Percentiles rank a stretch among this genome's conserved stretches.
phyloP scores from a whole-genome alignment of 1,139 yeast species.

The Magnusiomyces fungicola region DNA sequence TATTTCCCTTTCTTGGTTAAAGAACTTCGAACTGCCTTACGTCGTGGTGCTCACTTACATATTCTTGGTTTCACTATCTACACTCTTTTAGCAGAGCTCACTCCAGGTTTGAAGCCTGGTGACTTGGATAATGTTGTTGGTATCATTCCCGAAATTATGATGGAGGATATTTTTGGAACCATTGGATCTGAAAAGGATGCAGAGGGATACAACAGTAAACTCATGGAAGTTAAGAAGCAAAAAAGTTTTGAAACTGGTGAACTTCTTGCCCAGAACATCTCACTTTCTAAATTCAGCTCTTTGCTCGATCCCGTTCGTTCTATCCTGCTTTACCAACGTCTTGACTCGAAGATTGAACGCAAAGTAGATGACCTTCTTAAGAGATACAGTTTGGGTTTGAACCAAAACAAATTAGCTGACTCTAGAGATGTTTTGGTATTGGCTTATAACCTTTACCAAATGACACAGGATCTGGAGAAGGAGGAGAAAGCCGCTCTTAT shows the following conservation, averaged over 20 bases:
- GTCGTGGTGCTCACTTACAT: slow-evolving; percentile 90
- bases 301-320: slow-evolving; percentile 64
- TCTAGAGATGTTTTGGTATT: slow-evolving; percentile 56
- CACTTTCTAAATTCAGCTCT: slow-evolving; percentile 50
- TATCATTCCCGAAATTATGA: slow-evolving; percentile 60
- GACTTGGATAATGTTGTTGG: slow-evolving; percentile 66
- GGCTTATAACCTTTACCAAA: slow-evolving; percentile 65
- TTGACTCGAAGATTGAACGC: slow-evolving; percentile 60
- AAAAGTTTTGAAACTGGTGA: slow-evolving; percentile 88
- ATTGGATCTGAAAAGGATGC: slow-evolving; percentile 95
- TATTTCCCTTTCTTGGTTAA: slow-evolving; percentile 68
- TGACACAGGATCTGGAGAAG: slow-evolving; percentile 38
- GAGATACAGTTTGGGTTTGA: slow-evolving; percentile 69
- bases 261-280: slow-evolving; percentile 57
- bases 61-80: slow-evolving; percentile 86
- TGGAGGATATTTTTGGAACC: slow-evolving; percentile 91
- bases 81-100: slow-evolving; percentile 52
- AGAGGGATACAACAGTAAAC: slow-evolving; percentile 77
- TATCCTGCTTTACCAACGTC: slow-evolving; percentile 53
- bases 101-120: slow-evolving; percentile 48
- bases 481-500: slow-evolving; percentile 20
- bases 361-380: slow-evolving; percentile 74
- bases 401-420: slow-evolving; percentile 55
- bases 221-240: slow-evolving; percentile 86
- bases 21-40: slow-evolving; percentile 71